Percentiles rank a stretch among this genome's conserved stretches.
Evolutionary conservation across 192 early-diverging fungal genomes (phyloP).

Genomic region (Mortierella antarctica): DNA sequence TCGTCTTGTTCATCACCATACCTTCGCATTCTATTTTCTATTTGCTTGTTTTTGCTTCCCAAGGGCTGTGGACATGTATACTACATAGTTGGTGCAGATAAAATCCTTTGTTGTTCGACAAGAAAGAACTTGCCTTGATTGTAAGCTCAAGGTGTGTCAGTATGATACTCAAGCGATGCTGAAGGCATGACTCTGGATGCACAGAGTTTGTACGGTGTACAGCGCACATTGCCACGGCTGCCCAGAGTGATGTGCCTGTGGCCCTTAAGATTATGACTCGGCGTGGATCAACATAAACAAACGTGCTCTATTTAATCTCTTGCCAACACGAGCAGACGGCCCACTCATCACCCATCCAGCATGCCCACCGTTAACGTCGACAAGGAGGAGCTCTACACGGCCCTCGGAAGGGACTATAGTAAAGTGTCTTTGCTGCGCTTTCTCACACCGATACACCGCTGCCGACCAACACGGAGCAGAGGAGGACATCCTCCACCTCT

Average conservation of each 20-base stretch:
- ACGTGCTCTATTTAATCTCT: background rate
- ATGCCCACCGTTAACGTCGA: conserved; percentile 99
- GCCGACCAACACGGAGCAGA: no score
- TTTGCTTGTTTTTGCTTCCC: background rate
- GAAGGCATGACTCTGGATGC: background rate
- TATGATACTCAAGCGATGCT: no score
- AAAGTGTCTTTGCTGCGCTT: conserved; percentile 1
- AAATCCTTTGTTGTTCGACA: no score
- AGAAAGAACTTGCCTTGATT: no score
- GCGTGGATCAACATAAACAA: background rate
- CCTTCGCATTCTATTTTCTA: background rate
- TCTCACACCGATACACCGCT: background rate
- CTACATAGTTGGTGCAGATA: no score
- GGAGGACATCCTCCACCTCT: no score
- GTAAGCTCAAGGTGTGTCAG: no score
- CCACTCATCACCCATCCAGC: conserved; percentile 10
- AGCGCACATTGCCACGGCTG: background rate
- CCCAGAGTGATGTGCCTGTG: no score
- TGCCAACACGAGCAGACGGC: background rate
- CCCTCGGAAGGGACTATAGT: conserved; percentile 85
- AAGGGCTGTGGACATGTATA: background rate
- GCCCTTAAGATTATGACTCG: no score
- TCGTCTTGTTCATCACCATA: background rate
- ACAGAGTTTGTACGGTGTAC: conserved; percentile 2
- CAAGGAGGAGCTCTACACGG: conserved; percentile 85